Percentiles rank a stretch among this genome's conserved stretches.
phyloP scores from a whole-genome alignment of 805 yeast species.

The Priceomyces haplophilus region DNA sequence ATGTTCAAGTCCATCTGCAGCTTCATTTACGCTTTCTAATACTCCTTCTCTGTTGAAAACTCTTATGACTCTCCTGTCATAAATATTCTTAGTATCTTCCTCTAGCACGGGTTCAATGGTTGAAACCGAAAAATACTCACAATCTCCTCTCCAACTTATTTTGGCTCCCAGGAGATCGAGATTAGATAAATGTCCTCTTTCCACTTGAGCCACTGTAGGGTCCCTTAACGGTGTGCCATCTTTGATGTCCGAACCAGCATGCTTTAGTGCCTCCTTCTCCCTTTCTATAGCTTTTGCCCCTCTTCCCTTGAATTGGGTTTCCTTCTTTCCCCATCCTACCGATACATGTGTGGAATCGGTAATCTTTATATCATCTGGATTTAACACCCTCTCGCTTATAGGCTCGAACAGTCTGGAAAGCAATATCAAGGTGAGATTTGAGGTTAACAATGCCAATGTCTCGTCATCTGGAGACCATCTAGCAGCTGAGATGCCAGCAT shows the following conservation, averaged over 20 bases:
- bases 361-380: conserved; percentile 56
- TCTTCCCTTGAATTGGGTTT: conserved; percentile 93
- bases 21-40: conserved; percentile 81
- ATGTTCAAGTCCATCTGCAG: conserved; percentile 78
- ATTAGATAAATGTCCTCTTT: conserved; percentile 59
- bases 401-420: conserved; percentile 80
- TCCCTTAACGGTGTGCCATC: conserved; percentile 64
- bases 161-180: conserved; percentile 48
- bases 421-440: conserved; percentile 56
- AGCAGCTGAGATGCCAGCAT: conserved; percentile 69
- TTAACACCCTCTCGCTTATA: conserved; percentile 59
- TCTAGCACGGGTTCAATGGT: conserved; percentile 52
- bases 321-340: conserved; percentile 98
- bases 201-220: conserved; percentile 80
- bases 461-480: conserved; percentile 93
- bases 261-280: conserved; percentile 51
- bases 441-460: conserved; percentile 66
- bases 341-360: conserved; percentile 77
- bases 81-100: conserved; percentile 34
- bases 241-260: conserved; percentile 67
- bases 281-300: conserved; percentile 83
- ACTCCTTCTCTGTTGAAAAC: conserved; percentile 78
- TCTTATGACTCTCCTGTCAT: conserved; percentile 71
- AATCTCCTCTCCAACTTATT: conserved; percentile 95
- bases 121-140: conserved; percentile 73